Base-by-base conservation (phyloP, 1,284 basidiomycete species). In the Pascua sp. region DNA sequence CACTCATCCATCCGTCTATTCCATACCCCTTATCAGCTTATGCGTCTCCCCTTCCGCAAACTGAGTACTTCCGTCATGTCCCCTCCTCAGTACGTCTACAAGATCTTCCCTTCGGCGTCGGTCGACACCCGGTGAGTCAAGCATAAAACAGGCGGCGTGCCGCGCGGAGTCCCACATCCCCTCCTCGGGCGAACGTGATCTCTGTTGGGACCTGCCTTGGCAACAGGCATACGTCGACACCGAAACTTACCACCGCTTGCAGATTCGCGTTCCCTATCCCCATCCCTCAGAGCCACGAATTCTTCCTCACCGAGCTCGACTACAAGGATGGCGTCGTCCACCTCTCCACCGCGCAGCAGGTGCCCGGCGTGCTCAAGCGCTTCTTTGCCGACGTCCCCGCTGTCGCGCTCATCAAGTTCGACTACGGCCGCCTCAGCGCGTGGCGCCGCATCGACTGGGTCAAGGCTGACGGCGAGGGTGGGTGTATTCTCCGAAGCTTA, bases 281-380 rank as follows among this genome's bases (percentile, higher is more conserved):
- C 8, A 66, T 72, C 24, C 69, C 69, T 1, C 56, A 67, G 5
- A 67, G 66, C 4, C 68, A 68, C 51, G 55, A 61, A 32, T 70
- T 76, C 62, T 65, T 66, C 62, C 64, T 74, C 18, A 65, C 62
- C 17, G 63, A 68, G 36, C 59, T 70, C 15, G 73, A 76, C 58
- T 59, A 60, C 13, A 61, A 74, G 41, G 75, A 76, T 53, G 83
- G 83, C 16, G 85, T 84, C 75, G 80, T 87, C 49, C 85, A 87
- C 70, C 77, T 86, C 39, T 86, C 84, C 8, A 83, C 82, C 12
- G 80, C 83, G 2, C 45, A 65, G n/a, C 85, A 86, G 69, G 72
- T 85, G 11, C 79, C 80, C 0, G 76, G 76, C 44, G 85, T 84
- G 10, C 71, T 85, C 17, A 76, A 80, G 43, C 75, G 75, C 42